Evolutionary conservation across 2,329 filamentous ascomycete species (phyloP).

Genomic region (Berkeleyomyces rouxiae): DNA sequence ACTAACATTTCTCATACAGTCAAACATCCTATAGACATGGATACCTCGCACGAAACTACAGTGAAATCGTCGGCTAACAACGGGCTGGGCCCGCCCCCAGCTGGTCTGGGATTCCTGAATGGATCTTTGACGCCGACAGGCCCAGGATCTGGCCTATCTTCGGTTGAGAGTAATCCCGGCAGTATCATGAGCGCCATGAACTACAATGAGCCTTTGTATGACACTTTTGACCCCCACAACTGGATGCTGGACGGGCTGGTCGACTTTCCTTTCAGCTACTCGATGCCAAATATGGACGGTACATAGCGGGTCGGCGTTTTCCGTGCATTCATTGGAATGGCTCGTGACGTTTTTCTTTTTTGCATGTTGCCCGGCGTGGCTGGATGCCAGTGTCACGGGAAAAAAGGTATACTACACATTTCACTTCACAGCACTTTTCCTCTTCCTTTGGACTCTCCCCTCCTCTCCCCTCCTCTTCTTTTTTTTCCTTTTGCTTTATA

Average conservation of each 20-base stretch:
- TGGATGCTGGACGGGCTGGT: slow-evolving; percentile 84
- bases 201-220: slow-evolving; percentile 55
- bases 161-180: slow-evolving; percentile 22
- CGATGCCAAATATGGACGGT: slow-evolving; percentile 24
- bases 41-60: slow-evolving; percentile 57
- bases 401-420: neutral
- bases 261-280: slow-evolving; percentile 56
- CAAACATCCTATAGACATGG: slow-evolving; percentile 74
- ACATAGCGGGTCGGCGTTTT: neutral
- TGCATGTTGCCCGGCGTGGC: neutral
- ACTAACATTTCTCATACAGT: slow-evolving; percentile 20
- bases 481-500: neutral
- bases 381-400: neutral
- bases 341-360: too few relatives aligned
- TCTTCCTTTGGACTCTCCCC: neutral
- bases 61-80: slow-evolving; percentile 43
- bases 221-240: slow-evolving; percentile 82
- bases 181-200: slow-evolving; percentile 33
- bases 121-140: slow-evolving; percentile 36
- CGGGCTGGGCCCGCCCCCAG: slow-evolving; percentile 34
- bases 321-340: too few relatives aligned
- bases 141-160: slow-evolving; percentile 23
- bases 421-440: neutral
- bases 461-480: neutral
- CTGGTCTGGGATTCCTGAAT: slow-evolving; percentile 31